Base-by-base conservation (phyloP, 2,329 filamentous ascomycete genomes). In the Phaeoacremonium minimum region DNA sequence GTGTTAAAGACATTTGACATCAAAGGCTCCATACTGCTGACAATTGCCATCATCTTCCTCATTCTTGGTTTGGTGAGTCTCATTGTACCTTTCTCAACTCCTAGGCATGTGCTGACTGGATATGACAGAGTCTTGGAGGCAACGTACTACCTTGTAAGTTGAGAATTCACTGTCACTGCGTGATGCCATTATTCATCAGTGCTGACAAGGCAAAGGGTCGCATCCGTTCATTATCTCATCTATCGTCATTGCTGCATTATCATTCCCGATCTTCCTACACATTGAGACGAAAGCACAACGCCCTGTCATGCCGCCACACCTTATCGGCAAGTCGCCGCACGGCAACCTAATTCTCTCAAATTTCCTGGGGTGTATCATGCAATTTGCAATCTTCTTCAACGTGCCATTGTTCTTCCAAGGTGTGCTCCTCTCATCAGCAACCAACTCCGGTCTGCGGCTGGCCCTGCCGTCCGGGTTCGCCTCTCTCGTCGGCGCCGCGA, bases 341-440 rank as follows among this genome's bases (percentile, higher is more conserved):
- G 68, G 67, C 13, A 77, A 78, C 46, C 56, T 83, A 19, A 73
- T 82, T 38, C 67, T 78, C 37, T 57, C 66, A 39, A 81, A 80
- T 50, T 65, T 67, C 46, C 52, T 77, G 30, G 68, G 61, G 12
- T 66, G 71, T 2, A 52, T 77, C 28, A 52, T 80, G 9, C 52
- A 66, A 33, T 79, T 77, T 47, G 69, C 75, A 7, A 67, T 81
- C 32, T 49, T 76, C 15, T 81, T 81, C 52, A 81, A 81, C 54
- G 69, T 75, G 67, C 85, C 85, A 1, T 66, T 90, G 7, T 90
- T 83, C 64, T 89, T 87, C 61, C 84, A 87, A 54, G 83, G 80
- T 26, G 83, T 87, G 17, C 78, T 86, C 32, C 70, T 85, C 35
- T 79, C 82, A 40, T 74, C 71, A 6, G 80, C 85, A 13, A 87